phyloP scores from a whole-genome alignment of 805 yeast species.

The Sungouiozyma intestinalis region DNA sequence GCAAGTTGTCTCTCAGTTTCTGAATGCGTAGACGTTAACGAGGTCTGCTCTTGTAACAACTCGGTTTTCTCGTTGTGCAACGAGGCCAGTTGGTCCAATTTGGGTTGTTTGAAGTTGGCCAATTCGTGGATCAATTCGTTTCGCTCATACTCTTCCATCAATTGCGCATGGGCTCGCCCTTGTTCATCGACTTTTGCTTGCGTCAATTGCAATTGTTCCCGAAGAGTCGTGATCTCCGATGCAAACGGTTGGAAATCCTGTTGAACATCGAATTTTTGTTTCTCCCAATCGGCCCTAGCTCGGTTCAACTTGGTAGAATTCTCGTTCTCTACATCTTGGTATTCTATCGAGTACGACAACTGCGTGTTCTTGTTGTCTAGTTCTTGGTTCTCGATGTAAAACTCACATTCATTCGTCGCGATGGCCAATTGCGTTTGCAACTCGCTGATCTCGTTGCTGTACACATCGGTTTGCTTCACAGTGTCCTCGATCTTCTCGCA shows the following conservation, averaged over 20 bases:
- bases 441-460: constrained; percentile 1
- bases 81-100: not conserved
- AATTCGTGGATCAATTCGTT: not conserved
- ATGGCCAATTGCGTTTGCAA: constrained; percentile 12
- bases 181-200: not conserved
- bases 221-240: not conserved
- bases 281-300: constrained; percentile 13
- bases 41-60: not conserved
- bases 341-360: constrained; percentile 13
- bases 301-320: constrained; percentile 12
- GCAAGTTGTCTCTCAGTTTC: not conserved
- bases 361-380: constrained; percentile 15
- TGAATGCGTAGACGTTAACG: not conserved
- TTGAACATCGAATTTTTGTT: constrained; percentile 10
- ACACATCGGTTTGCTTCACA: constrained; percentile 12
- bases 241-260: not conserved
- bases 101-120: not conserved
- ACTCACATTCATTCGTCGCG: constrained; percentile 14
- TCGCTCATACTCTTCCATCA: not conserved
- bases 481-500: constrained; percentile 12
- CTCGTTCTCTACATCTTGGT: constrained; percentile 17
- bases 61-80: not conserved
- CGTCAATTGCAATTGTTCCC: not conserved
- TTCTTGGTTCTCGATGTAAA: constrained; percentile 11
- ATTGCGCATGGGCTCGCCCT: not conserved